Evolutionary conservation across 1,284 basidiomycete genomes (phyloP), one percentile per base, ranked within the genome.

Genomic region (Moesziomyces globuligerus): DNA sequence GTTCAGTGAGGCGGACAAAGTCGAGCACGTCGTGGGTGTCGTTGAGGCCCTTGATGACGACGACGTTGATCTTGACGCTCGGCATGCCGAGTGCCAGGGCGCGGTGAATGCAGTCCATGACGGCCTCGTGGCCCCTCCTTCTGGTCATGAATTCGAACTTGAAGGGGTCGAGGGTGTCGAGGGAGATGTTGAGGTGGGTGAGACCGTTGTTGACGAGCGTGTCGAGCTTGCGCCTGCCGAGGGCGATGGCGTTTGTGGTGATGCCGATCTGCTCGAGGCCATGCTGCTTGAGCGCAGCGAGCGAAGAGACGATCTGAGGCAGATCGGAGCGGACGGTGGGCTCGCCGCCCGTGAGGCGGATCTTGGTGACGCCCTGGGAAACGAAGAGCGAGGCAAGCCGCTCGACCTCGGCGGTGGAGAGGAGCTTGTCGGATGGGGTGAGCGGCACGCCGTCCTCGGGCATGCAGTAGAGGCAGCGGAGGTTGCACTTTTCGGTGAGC

Each of bases 391-490:
- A 83, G 1, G 91, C 90, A 1, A 94, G 85, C 4, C 76, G 64
- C 39, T 91, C 80, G 24, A 94, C 84, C 80, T 94, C 92, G 48
- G 89, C 86, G 60, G 92, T 88, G 1, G 90, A 88, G 32, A 94
- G 86, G 57, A 93, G 86, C 57, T 90, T 86, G 9, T 85, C 84
- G 34, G 85, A 84, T 2, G 91, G 91, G 9, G 91, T 90, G 20
- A 94, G 85, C 47, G 90, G 87, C 1, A 92, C 85, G 32, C 92
- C 92, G 74, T 91, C 89, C 55, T 86, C 88, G 2, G 92, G 92
- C 92, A 94, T 94, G 78, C 92, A 94, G 79, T 94, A 94, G 76
- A 91, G 73, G 90, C 92, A 94, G 83, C 92, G 87, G 51, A 94
- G 84, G 83, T 94, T 94, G 83, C 93, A 94, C 58, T 88, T 85